Conservation (phyloP, 768 basidiomycete species). For the Boletus barrowsii region DNA sequence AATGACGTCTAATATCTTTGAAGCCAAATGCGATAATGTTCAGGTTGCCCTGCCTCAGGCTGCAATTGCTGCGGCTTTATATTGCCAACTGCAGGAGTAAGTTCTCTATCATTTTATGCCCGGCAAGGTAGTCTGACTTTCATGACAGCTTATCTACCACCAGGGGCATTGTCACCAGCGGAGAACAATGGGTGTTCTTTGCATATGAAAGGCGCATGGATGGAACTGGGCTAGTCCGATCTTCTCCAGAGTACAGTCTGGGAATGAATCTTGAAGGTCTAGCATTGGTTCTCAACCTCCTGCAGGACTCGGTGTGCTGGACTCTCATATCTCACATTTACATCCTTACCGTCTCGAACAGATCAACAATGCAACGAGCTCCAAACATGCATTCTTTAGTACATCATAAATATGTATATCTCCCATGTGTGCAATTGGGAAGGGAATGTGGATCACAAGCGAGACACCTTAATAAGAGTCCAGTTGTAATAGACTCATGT, state of each 20-base stretch:
- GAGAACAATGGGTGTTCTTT: not conserved
- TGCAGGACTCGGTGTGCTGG: not conserved
- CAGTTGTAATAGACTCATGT: no score
- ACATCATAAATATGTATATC: not conserved
- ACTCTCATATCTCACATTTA: not conserved
- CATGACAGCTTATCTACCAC: not conserved
- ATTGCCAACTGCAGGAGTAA: not conserved
- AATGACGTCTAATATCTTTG: not conserved
- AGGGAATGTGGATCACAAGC: not conserved
- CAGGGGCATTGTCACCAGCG: not conserved
- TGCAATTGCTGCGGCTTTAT: not conserved
- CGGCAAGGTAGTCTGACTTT: not conserved
- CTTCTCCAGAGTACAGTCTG: not conserved
- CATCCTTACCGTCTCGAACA: not conserved
- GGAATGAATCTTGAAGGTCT: not conserved
- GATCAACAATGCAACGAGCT: not conserved
- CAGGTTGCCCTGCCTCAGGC: not conserved
- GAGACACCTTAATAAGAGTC: no score
- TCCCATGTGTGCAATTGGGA: not conserved
- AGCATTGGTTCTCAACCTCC: not conserved
- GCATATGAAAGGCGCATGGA: not conserved
- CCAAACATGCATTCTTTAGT: not conserved
- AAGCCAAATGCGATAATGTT: not conserved
- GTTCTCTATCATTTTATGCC: not conserved
- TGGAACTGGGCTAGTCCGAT: not conserved